Evolutionary conservation across 2,329 filamentous ascomycete species (phyloP), one percentile per base, ranked within the genome.

Genomic region (Penicillium sp.): DNA sequence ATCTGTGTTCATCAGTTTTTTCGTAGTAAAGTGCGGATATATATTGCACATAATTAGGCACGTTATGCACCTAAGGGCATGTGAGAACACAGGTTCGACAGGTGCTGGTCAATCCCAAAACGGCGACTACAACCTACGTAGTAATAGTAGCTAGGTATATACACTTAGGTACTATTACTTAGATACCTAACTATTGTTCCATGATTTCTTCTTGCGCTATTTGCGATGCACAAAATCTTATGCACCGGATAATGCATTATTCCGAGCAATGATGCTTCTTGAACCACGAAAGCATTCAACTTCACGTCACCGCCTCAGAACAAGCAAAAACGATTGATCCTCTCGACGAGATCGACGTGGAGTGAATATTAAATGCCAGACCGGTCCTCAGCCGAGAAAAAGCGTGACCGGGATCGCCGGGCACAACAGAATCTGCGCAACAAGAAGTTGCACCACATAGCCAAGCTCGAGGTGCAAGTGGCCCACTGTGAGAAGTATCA

Each of bases 401-500:
- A 68, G 15, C 60, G 65, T 15, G 50, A 64, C 1, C 55, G 65
- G 29, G 65, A 67, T 46, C 57, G 65, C n/a, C 59, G 55, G 12
- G 62, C 65, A 3, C 65, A 67, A 36, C 60, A 66, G 30, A 63
- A 52, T 13, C 56, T 67, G 3, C 62, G 65, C 26, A 54, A 59
- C 26, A 67, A 65, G 24, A 64, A 62, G 18, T 44, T 58, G 17
- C 52, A 57, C 8, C 55, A 62, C 15, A 53, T 40, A 18, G 15
- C 54, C 9, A 40, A 56, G 20, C 57, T 67, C 7, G 61, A 68
- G 51, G 46, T 55, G 7, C 46, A 54, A 17, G 58, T 66, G 27
- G 58, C 59, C 0, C 53, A 63, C 37, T 68, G 65, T 26, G 56
- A 64, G 27, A 42, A 58, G 23, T 37, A 66, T 37, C 65, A 68